Evolutionary conservation across 2,329 filamentous ascomycete species (phyloP).

Genomic region (Monosporascus sp.): DNA sequence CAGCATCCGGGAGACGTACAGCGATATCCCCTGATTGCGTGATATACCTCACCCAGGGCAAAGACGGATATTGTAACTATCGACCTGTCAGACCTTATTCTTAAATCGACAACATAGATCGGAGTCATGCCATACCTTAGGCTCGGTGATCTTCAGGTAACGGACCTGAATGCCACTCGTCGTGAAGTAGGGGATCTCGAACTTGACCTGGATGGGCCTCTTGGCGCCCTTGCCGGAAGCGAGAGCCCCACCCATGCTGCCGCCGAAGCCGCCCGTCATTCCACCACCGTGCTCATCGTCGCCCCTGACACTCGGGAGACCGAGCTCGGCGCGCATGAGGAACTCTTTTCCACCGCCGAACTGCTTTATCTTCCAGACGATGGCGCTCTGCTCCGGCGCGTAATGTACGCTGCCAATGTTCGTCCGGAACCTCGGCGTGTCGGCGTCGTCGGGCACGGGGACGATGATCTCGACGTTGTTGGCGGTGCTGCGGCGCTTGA

Average conservation of each 20-base stretch:
- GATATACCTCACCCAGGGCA: constrained; percentile 98
- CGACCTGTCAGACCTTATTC: not conserved
- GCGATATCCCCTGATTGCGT: constrained; percentile 97
- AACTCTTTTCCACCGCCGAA: constrained; percentile 99
- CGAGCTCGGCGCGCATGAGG: constrained; percentile 94
- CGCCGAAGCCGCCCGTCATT: constrained; percentile 96
- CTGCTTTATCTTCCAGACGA: constrained; percentile 99
- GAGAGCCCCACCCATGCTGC: constrained; percentile 83
- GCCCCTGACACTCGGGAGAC: constrained; percentile 86
- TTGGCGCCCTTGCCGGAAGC: constrained; percentile 81
- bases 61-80: constrained; percentile 92
- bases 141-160: constrained; percentile 98
- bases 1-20: constrained; percentile 86
- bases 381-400: constrained; percentile 92
- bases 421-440: constrained; percentile 91
- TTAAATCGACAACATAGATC: not conserved
- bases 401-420: constrained; percentile 98
- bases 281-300: constrained; percentile 94
- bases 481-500: constrained; percentile 94
- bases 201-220: constrained; percentile 96
- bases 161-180: constrained; percentile 97
- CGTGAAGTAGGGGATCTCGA: constrained; percentile 99
- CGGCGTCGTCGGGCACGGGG: constrained; percentile 93
- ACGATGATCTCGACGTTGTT: constrained; percentile 99
- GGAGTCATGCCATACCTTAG: constrained; percentile 66